phyloP scores from a whole-genome alignment of 169 alveolate species.

The Plasmodium reichenowi region DNA sequence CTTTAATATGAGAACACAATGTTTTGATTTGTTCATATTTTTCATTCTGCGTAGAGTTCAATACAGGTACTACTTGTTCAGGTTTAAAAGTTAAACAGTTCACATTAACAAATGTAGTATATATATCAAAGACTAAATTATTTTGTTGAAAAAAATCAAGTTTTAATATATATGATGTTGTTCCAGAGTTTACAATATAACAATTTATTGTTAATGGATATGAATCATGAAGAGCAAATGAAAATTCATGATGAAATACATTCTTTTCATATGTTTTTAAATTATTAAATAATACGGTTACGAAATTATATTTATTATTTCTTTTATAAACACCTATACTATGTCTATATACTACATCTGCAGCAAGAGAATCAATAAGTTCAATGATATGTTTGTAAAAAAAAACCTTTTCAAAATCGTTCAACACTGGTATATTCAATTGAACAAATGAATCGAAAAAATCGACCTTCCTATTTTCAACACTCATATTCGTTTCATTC shows the following conservation, averaged over 20 bases:
- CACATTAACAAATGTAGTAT: slow-evolving; percentile 69
- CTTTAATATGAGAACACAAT: slow-evolving; percentile 35
- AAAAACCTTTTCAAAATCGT: slow-evolving; percentile 18
- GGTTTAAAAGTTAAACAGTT: slow-evolving; percentile 57
- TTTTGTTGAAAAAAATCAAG: slow-evolving; percentile 60
- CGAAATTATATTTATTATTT: slow-evolving; percentile 48
- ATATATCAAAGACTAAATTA: slow-evolving; percentile 55
- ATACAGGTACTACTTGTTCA: slow-evolving; percentile 27
- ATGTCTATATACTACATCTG: slow-evolving; percentile 66
- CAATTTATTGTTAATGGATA: slow-evolving; percentile 50
- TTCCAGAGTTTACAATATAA: slow-evolving; percentile 52
- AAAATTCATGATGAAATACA: slow-evolving; percentile 49
- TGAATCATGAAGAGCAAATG: slow-evolving; percentile 21
- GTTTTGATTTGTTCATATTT: slow-evolving; percentile 25
- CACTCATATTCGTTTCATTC: background rate
- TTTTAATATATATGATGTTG: slow-evolving; percentile 58
- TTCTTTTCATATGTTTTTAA: slow-evolving; percentile 36
- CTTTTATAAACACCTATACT: slow-evolving; percentile 57
- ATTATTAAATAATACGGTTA: slow-evolving; percentile 60
- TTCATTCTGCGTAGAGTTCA: slow-evolving; percentile 8
- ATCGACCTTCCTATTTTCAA: background rate
- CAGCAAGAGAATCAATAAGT: slow-evolving; percentile 57
- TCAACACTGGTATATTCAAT: slow-evolving; percentile 52
- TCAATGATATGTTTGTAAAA: slow-evolving; percentile 64
- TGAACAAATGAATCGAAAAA: slow-evolving; percentile 48